These are phyloP conservation scores for Lactarius pseudohatsudake DNA, from an alignment of 768 basidiomycete species.

Conservation along the genomic window DNA sequence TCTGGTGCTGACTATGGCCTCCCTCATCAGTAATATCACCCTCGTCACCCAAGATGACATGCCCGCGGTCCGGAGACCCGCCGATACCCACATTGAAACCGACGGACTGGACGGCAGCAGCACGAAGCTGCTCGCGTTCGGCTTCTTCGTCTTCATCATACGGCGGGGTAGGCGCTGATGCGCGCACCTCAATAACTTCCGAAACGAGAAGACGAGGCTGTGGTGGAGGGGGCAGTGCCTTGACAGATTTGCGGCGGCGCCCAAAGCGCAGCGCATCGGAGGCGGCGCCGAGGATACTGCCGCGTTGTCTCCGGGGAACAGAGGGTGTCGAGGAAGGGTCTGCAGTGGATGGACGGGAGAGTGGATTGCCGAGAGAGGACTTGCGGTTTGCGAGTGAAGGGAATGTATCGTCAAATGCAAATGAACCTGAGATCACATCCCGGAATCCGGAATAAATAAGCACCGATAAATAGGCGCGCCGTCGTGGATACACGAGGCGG, in stretches of 20 bases:
- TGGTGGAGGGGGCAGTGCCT: slow-evolving; percentile 27
- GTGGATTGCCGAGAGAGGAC: not conserved
- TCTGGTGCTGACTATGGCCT: slow-evolving; percentile 1
- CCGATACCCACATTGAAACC: slow-evolving; percentile 59
- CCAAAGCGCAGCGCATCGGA: slow-evolving; percentile 32
- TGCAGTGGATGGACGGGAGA: slow-evolving; percentile 22
- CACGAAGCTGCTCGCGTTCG: slow-evolving; percentile 72
- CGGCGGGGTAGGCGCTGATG: slow-evolving; percentile 27
- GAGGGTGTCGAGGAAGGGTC: slow-evolving; percentile 12
- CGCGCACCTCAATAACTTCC: slow-evolving; percentile 68
- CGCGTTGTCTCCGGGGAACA: slow-evolving; percentile 23
- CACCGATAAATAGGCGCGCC: not conserved
- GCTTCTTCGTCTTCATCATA: slow-evolving; percentile 57
- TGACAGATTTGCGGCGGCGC: slow-evolving; percentile 31
- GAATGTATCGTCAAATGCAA: slow-evolving; percentile 20
- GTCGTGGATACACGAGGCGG: slow-evolving; percentile 19
- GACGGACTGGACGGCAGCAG: slow-evolving; percentile 74
- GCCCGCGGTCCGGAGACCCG: slow-evolving; percentile 37
- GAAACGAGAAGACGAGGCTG: slow-evolving; percentile 52
- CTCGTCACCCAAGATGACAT: slow-evolving; percentile 42
- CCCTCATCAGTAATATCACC: slow-evolving; percentile 36
- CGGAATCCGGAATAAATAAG: slow-evolving; percentile 14
- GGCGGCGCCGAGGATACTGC: slow-evolving; percentile 32
- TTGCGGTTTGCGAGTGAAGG: slow-evolving; percentile 10
- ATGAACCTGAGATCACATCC: slow-evolving; percentile 7